Base-by-base conservation (phyloP, 768 basidiomycete genomes). In the Collybiopsis confluens region DNA sequence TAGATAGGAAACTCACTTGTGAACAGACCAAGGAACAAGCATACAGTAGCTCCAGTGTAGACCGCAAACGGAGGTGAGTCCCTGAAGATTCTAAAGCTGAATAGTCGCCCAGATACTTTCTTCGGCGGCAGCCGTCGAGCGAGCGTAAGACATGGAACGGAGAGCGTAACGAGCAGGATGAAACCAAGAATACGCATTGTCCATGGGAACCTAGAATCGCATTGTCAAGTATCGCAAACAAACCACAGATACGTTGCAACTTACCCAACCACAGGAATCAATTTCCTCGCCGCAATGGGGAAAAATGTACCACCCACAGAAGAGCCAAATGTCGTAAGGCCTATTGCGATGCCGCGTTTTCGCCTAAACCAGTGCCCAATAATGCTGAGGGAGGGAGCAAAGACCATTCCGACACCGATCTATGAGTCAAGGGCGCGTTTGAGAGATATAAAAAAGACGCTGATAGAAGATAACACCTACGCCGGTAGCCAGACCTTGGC, bases 351-450 rank as follows among this genome's bases (percentile, higher is more conserved):
- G 0, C 80, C 77, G 36, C 81, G 70, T 53, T 69, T 73, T 54
- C 70, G 77, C 24, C 77, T 71, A 65, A 87, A 88, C 85, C 85
- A 88, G 58, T 88, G 85, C 5, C 79, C 76, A 2, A 83, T 59
- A 5, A 83, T 62, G 2, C 73, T 78, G 4, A 79, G 57, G 3
- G 74, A 69, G 0, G 80, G 78, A 3, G 79, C 80, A 53, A 80
- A 85, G 18, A 80, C 60, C 18, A 77, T 51, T 1, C 83, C 82
- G 18, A 63, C 61, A 3, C 64, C 64, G 7, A 68, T 52, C 67
- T 68, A n/a, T n/a, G n/a, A n/a, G 47, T 36, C 11, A 49, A 24
- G 27, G 10, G 37, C 16, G 42, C 15, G 50, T 11, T 8, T 7
- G 18, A 41, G 9, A 42, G 4, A 18, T 4, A 13, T 16, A 27